Percentiles rank a stretch among this genome's conserved stretches.
Conservation (phyloP, 129 eudicot species). For the Helichrysum umbraculigerum region DNA sequence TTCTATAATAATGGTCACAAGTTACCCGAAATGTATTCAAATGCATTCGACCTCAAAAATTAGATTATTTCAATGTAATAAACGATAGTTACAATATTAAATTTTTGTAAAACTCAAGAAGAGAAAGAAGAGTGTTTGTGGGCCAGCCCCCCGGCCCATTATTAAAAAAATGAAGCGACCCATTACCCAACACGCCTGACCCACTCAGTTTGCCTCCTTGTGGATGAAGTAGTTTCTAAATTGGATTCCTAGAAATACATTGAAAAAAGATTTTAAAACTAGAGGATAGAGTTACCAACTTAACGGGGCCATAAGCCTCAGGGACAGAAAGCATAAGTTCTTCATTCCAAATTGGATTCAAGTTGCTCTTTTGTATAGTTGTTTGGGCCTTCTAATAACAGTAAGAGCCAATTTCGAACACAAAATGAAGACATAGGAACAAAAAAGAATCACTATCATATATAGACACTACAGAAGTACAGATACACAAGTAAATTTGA, state of each 20-base stretch:
- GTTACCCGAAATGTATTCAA: background rate
- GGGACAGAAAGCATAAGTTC: slow-evolving; percentile 76
- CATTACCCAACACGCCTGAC: background rate
- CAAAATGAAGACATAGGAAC: slow-evolving; percentile 12
- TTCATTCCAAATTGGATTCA: slow-evolving; percentile 91
- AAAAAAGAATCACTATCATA: background rate
- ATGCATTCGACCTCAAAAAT: background rate
- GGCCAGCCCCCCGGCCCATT: too few species aligned
- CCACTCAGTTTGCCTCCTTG: background rate
- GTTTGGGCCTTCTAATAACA: slow-evolving; percentile 65
- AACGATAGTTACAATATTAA: background rate
- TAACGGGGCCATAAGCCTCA: slow-evolving; percentile 52
- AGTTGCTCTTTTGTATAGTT: slow-evolving; percentile 58
- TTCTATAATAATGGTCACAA: background rate
- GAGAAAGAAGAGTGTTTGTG: too few species aligned
- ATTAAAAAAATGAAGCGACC: too few species aligned
- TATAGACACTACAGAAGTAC: background rate
- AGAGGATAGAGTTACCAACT: slow-evolving; percentile 50
- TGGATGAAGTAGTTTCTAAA: background rate
- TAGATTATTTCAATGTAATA: too few species aligned
- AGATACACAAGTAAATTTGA: background rate
- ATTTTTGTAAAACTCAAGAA: too few species aligned
- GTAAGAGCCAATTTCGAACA: slow-evolving; percentile 18
- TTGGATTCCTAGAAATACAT: background rate
- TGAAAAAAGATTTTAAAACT: background rate